Conservation (phyloP, 163 green algal genomes). For the Scenedesmus sp. region DNA sequence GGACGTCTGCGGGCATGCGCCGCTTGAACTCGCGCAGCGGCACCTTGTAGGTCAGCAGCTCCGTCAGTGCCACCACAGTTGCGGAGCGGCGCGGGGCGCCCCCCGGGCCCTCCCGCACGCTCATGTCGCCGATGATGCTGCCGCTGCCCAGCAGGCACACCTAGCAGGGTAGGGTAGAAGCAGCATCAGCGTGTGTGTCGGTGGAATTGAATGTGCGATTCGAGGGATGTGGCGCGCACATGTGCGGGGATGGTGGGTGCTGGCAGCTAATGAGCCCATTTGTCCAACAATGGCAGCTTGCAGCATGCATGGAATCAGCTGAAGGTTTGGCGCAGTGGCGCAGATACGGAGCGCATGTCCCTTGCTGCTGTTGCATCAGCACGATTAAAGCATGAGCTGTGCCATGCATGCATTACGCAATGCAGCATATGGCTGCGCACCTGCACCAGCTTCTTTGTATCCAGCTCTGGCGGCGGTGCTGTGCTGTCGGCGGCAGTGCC, state of each 20-base stretch:
- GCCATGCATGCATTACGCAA: neutral
- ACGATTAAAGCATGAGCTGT: no score
- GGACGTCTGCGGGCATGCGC: slow-evolving; percentile 38
- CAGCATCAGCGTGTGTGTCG: no score
- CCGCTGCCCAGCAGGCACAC: slow-evolving; percentile 45
- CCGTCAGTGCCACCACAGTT: slow-evolving; percentile 44
- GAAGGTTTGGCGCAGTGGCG: no score
- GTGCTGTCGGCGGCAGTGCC: neutral
- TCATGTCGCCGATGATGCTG: slow-evolving; percentile 53
- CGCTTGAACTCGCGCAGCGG: slow-evolving; percentile 40
- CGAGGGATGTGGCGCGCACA: no score
- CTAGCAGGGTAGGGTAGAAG: neutral
- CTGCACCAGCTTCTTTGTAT: slow-evolving; percentile 32
- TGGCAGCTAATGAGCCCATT: no score
- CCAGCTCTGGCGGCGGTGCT: neutral
- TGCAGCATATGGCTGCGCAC: neutral
- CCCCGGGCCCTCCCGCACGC: neutral
- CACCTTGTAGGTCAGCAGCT: slow-evolving; percentile 50
- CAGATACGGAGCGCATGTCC: neutral
- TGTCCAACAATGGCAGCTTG: neutral
- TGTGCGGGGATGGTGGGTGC: neutral
- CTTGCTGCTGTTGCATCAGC: neutral
- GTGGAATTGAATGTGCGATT: no score
- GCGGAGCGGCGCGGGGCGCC: slow-evolving; percentile 12
- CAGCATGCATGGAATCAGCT: neutral